Percentiles rank a stretch among this genome's conserved stretches.
Conservation (phyloP, 164 flowering plant genomes). For the Magnolia sinica region DNA sequence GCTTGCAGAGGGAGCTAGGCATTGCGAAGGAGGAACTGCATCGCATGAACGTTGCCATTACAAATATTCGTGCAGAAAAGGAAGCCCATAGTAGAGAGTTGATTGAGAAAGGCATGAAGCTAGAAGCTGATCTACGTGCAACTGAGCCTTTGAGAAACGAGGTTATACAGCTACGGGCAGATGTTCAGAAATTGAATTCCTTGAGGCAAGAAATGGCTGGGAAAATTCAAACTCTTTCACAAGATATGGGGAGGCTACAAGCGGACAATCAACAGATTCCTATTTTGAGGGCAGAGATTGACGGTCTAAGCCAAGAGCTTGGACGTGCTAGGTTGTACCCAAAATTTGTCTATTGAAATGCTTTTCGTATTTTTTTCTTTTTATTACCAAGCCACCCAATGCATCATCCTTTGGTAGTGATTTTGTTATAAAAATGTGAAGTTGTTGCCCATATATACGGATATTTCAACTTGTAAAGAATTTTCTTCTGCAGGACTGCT, state of each 20-base stretch:
- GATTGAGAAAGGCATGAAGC: slow-evolving; percentile 55
- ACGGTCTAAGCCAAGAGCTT: slow-evolving; percentile 50
- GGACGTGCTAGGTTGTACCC: slow-evolving; percentile 50
- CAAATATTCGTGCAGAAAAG: slow-evolving; percentile 48
- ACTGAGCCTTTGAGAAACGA: slow-evolving; percentile 53
- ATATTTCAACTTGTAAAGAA: background rate
- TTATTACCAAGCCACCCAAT: background rate
- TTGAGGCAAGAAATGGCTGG: slow-evolving; percentile 46
- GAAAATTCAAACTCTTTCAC: slow-evolving; percentile 45
- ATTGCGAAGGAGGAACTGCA: slow-evolving; percentile 57
- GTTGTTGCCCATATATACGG: background rate
- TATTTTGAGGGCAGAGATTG: slow-evolving; percentile 47
- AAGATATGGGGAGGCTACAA: slow-evolving; percentile 37
- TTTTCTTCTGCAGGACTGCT: slow-evolving; percentile 41
- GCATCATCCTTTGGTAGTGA: background rate
- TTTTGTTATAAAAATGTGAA: background rate
- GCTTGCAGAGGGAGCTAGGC: slow-evolving; percentile 48
- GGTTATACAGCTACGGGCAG: slow-evolving; percentile 48
- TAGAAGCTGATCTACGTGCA: slow-evolving; percentile 61
- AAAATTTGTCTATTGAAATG: slow-evolving; percentile 2
- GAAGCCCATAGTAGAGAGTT: slow-evolving; percentile 53
- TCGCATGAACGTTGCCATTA: slow-evolving; percentile 42
- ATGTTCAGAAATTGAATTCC: slow-evolving; percentile 44
- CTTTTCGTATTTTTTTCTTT: background rate
- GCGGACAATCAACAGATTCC: slow-evolving; percentile 54